Percentiles rank a stretch among this genome's conserved stretches.
These are phyloP conservation scores for Alisma plantagoaquatica DNA, from an alignment of 106 monocot species.

Conservation along the genomic window DNA sequence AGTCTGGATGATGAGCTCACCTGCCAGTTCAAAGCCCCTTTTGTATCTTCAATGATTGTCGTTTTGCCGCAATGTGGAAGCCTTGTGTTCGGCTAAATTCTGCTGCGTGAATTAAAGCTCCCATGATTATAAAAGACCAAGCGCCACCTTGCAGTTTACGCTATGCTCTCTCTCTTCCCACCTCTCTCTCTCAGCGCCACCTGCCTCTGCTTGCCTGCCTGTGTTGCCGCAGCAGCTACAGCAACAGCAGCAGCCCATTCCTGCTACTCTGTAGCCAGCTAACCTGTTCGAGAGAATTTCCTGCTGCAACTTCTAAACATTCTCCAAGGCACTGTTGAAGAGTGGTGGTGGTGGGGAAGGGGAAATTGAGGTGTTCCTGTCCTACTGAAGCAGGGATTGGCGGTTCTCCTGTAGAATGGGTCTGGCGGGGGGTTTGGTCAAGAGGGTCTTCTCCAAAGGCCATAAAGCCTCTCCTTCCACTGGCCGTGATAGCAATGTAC, in stretches of 20 bases:
- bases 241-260: no score
- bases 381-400: background rate
- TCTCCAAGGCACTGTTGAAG: background rate
- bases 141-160: background rate
- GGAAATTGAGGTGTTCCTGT: background rate
- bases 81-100: background rate
- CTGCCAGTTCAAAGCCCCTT: background rate
- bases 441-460: no score
- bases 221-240: background rate
- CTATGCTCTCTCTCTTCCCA: no score
- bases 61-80: background rate
- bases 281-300: background rate
- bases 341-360: background rate
- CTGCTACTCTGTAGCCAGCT: no score
- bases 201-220: background rate
- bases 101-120: background rate
- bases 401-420: slow-evolving; percentile 29
- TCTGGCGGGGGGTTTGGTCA: slow-evolving; percentile 39
- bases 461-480: no score
- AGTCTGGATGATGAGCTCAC: background rate
- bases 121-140: background rate
- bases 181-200: no score
- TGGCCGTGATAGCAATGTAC: no score
- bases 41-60: background rate
- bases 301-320: slow-evolving; percentile 14